Conservation (phyloP, 495 filamentous ascomycete species). For the Copromyces sp. region DNA sequence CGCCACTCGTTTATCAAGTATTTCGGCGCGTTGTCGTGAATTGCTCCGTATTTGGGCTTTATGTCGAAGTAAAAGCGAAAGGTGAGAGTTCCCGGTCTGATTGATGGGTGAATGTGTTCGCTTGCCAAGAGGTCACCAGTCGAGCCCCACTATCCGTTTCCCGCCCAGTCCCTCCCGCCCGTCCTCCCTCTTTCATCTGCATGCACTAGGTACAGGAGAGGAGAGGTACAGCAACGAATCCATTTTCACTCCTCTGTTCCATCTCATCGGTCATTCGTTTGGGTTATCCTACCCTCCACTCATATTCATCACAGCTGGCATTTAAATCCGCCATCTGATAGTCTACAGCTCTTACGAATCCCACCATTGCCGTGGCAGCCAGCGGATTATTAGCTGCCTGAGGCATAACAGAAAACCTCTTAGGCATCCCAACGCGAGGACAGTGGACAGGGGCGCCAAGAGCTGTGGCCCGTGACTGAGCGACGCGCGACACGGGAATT, state of each 20-base stretch:
- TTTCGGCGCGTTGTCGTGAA: not conserved
- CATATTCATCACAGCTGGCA: not conserved
- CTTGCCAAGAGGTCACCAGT: not conserved
- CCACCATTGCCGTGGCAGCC: not conserved
- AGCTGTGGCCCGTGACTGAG: not conserved
- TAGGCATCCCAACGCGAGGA: conserved; percentile 3
- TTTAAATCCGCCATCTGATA: not conserved
- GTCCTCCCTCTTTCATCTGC: not conserved
- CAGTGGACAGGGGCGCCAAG: not conserved
- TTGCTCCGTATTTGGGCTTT: not conserved
- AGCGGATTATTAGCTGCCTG: conserved; percentile 1
- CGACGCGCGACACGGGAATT: conserved; percentile 4
- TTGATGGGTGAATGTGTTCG: not conserved
- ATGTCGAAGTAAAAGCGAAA: not conserved
- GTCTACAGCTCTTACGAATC: not conserved
- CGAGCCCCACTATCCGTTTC: not conserved
- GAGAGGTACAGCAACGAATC: not conserved
- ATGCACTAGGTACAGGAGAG: not conserved
- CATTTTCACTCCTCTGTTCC: not conserved
- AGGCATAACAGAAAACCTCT: conserved; percentile 4
- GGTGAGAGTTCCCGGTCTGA: not conserved
- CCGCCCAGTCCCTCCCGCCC: not conserved
- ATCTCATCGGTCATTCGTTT: not conserved
- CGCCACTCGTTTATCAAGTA: not conserved
- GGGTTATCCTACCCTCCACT: not conserved